Evolutionary conservation across 345 rosid species (phyloP).

Genomic region (Linum trigynum): DNA sequence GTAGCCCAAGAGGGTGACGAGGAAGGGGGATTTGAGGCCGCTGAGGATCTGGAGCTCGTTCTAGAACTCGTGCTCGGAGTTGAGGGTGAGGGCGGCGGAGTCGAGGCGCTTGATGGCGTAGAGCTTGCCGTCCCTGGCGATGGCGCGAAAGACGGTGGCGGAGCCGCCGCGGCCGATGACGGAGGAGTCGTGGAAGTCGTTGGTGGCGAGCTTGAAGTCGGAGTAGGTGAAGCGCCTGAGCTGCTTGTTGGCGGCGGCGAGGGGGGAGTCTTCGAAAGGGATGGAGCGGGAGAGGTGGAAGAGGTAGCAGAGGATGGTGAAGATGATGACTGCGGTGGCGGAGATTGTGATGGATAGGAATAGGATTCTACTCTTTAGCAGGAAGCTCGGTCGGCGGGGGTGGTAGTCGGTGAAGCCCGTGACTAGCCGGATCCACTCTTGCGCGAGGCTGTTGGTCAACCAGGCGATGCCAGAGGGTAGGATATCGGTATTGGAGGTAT

Average conservation of each 20-base stretch:
- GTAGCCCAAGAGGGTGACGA: slow-evolving; percentile 72
- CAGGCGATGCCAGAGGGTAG: too few relatives aligned
- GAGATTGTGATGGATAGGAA: slow-evolving; percentile 63
- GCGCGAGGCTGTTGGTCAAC: too few relatives aligned
- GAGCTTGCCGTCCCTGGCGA: slow-evolving; percentile 61
- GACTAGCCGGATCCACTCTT: too few relatives aligned
- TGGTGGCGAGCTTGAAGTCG: slow-evolving; percentile 65
- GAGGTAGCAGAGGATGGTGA: slow-evolving; percentile 59
- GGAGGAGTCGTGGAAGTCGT: too few relatives aligned
- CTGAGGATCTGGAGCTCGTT: slow-evolving; percentile 97
- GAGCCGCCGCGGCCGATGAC: slow-evolving; percentile 99
- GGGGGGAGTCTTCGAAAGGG: slow-evolving; percentile 14
- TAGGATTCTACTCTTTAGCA: slow-evolving; percentile 42
- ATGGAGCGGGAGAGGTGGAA: slow-evolving; percentile 57
- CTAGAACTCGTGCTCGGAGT: slow-evolving; percentile 83
- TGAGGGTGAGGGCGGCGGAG: slow-evolving; percentile 40
- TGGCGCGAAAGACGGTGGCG: slow-evolving; percentile 83
- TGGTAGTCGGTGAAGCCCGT: too few relatives aligned
- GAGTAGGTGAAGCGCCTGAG: slow-evolving; percentile 65
- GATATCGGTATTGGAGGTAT: too few relatives aligned
- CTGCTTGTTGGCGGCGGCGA: slow-evolving; percentile 56
- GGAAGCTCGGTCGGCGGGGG: slow-evolving; percentile 30
- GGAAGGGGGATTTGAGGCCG: slow-evolving; percentile 61
- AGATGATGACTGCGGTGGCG: slow-evolving; percentile 51
- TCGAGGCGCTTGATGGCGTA: slow-evolving; percentile 82